A percentile compares a stretch with the other conserved stretches of the same genome.
Evolutionary conservation across 2,329 filamentous ascomycete species (phyloP).

Genomic region (Cercospora zeina): DNA sequence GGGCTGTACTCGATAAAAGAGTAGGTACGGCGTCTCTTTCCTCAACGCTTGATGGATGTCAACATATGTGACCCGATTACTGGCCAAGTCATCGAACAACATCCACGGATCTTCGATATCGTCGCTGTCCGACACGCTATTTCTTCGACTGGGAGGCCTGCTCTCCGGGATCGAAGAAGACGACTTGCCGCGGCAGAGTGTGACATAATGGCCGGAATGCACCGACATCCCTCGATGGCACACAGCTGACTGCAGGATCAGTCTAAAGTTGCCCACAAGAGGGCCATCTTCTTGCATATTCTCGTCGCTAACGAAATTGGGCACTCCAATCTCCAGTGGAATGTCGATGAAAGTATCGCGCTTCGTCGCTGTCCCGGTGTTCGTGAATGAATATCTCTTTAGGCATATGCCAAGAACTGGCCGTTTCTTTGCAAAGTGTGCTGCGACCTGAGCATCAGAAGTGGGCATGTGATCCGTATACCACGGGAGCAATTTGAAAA

Average conservation of each 20-base stretch:
- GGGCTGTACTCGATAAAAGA: constrained; percentile 93
- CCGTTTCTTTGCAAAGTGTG: constrained; percentile 76
- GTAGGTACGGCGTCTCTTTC: constrained; percentile 86
- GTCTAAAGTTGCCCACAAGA: constrained; percentile 84
- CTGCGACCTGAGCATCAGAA: constrained; percentile 78
- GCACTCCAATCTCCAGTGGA: constrained; percentile 76
- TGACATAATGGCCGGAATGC: constrained; percentile 87
- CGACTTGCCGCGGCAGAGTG: constrained; percentile 74
- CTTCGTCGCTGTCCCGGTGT: constrained; percentile 66
- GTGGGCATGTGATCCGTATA: constrained; percentile 68
- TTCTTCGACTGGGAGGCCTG: constrained; percentile 41
- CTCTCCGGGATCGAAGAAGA: constrained; percentile 47
- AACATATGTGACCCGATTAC: constrained; percentile 70
- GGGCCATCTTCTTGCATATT: constrained; percentile 65
- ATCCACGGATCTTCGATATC: constrained; percentile 80
- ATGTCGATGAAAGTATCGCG: constrained; percentile 88
- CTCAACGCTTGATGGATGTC: constrained; percentile 76
- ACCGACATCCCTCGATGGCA: constrained; percentile 86
- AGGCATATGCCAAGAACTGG: constrained; percentile 91
- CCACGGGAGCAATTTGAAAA: constrained; percentile 93
- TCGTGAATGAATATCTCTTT: constrained; percentile 80
- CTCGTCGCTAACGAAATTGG: constrained; percentile 86
- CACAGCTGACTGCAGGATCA: constrained; percentile 85
- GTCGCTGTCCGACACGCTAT: constrained; percentile 41
- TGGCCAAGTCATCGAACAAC: constrained; percentile 83